Conservation (phyloP, 2,329 filamentous ascomycete genomes). For the Calonectria ilicicola region DNA sequence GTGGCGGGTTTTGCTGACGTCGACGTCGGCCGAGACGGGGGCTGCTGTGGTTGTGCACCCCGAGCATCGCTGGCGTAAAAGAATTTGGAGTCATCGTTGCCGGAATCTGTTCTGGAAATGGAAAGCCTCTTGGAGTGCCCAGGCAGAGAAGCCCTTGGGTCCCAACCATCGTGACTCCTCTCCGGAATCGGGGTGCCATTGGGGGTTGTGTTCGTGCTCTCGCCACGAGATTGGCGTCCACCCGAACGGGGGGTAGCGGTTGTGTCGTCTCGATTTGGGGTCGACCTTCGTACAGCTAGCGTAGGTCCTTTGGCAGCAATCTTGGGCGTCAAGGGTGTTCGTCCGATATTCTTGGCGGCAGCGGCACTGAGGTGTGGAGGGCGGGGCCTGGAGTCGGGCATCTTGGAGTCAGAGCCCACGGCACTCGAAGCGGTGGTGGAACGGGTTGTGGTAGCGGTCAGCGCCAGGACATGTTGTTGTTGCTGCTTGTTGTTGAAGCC, state of each 20-base stretch:
- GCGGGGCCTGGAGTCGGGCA: conserved; percentile 68
- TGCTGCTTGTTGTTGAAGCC: conserved; percentile 37
- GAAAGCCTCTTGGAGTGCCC: conserved; percentile 43
- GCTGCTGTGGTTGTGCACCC: conserved; percentile 50
- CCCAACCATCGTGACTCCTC: conserved; percentile 56
- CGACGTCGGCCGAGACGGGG: conserved; percentile 47
- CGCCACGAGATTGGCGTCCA: conserved; percentile 76
- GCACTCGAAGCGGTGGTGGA: conserved; percentile 41
- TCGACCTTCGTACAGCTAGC: conserved; percentile 54
- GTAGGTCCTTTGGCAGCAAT: conserved; percentile 59
- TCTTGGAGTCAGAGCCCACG: conserved; percentile 41
- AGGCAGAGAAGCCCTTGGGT: conserved; percentile 51
- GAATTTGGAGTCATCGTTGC: conserved; percentile 72
- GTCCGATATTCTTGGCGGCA: conserved; percentile 64
- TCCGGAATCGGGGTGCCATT: conserved; percentile 68
- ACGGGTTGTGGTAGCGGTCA: conserved; percentile 45
- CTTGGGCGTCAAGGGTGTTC: conserved; percentile 67
- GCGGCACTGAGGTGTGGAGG: conserved; percentile 77
- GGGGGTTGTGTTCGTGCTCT: conserved; percentile 77
- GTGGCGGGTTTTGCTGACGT: conserved; percentile 60
- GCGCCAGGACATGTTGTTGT: conserved; percentile 47
- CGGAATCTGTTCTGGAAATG: conserved; percentile 37
- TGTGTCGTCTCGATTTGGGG: conserved; percentile 36
- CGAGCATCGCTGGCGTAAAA: conserved; percentile 90
- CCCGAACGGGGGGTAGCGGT: conserved; percentile 86